Base-by-base conservation (phyloP, 441 rosid genomes). In the Gossypium trilobum region DNA sequence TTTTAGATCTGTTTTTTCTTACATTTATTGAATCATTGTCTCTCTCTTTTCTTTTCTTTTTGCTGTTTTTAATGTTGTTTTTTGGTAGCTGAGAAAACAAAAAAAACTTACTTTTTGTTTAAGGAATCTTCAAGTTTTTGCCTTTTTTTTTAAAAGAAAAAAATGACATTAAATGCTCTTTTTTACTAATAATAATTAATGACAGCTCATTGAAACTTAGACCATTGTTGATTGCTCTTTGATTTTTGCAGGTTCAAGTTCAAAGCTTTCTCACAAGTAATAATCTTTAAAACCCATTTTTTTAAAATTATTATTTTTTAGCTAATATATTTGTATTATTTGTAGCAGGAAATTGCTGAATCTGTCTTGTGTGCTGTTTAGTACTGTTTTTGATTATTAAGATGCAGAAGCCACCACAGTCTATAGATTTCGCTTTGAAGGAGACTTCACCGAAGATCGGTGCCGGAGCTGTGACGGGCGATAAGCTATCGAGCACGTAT, bases 401-500 rank as follows among this genome's bases (percentile, higher is more conserved):
- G 81, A 91, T 91, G 98, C 90, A 84, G 89, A 92, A 88, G 82
- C 92, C 93, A 31, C 91, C 88, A 5, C 93, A 77, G 72, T 69
- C 85, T 13, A 63, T 82, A 55, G 98, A 93, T 23, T 93, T 91
- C 75, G 92, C 97, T 50, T 85, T 93, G 3, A 93, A 89, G 85
- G 98, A 89, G 81, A 91, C 97, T 70, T 84, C 92, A n/a, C 98
- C 97, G 11, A 89, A 89, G 66, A 91, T 92, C 44, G 95, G 96
- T 20, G 95, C 87, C 10, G 95, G 85, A 74, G 78, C 85, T 33
- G 52, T 81, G 33, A 73, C 82, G 0, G 83, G 77, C 7, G 96
- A 91, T 75, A 93, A 93, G 85, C 94, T 88, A 27, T 80, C 92
- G 22, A 73, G 85, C 82, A 86, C 94, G 19, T 89, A 89, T 80